These are phyloP conservation scores for Metschnikowia aberdeeniae DNA, from an alignment of 805 yeast species.

Conservation along the genomic window DNA sequence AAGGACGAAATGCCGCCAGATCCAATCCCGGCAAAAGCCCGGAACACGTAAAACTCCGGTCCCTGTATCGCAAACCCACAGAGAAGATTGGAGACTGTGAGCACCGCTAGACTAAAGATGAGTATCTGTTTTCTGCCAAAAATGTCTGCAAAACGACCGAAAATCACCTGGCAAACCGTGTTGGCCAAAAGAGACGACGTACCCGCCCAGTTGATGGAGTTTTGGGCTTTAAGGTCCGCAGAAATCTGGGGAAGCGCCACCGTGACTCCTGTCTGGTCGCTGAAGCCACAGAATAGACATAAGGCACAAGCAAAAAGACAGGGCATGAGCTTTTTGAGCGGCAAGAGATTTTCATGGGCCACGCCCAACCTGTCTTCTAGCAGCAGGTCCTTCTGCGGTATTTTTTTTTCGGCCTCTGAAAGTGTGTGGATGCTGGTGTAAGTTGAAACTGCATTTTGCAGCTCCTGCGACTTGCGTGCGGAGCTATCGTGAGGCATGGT, in stretches of 20 bases:
- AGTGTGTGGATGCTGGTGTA: background rate
- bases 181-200: slow-evolving; percentile 65
- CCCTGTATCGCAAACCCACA: slow-evolving; percentile 42
- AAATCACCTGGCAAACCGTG: slow-evolving; percentile 70
- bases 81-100: slow-evolving; percentile 42
- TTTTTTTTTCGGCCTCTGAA: background rate
- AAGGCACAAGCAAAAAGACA: slow-evolving; percentile 36
- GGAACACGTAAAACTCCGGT: slow-evolving; percentile 42
- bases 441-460: slow-evolving; percentile 3
- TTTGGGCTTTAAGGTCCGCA: slow-evolving; percentile 41
- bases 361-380: slow-evolving; percentile 33
- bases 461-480: background rate
- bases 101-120: slow-evolving; percentile 40
- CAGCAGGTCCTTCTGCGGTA: background rate
- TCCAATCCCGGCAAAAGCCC: slow-evolving; percentile 59
- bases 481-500: background rate
- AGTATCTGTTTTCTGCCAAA: slow-evolving; percentile 49
- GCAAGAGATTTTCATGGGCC: slow-evolving; percentile 40
- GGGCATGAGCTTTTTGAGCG: slow-evolving; percentile 32
- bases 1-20: slow-evolving; percentile 53
- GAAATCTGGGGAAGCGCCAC: slow-evolving; percentile 49
- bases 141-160: slow-evolving; percentile 67
- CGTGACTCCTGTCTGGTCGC: slow-evolving; percentile 48
- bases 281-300: slow-evolving; percentile 40
- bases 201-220: slow-evolving; percentile 66